These are phyloP conservation scores for Blastocystis sp. DNA, from an alignment of 352 stramenopile species.

Conservation along the genomic window DNA sequence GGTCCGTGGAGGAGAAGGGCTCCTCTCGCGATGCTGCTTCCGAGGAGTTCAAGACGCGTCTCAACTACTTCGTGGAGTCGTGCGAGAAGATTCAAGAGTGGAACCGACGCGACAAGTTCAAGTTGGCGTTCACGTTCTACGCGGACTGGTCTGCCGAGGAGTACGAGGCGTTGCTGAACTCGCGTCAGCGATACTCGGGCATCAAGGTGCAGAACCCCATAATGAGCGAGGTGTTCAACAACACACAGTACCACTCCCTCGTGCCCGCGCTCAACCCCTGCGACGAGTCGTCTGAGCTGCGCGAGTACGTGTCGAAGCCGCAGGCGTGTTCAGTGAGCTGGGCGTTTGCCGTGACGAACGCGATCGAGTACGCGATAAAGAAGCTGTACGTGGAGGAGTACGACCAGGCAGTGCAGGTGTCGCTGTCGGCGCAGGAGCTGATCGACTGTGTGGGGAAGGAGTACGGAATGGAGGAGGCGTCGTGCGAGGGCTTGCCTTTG, in stretches of 20 bases:
- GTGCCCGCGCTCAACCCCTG: neutral
- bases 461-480: neutral
- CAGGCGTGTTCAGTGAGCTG: conserved; percentile 14
- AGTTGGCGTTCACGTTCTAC: conserved; percentile 36
- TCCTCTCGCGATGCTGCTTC: conserved; percentile 20
- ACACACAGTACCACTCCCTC: neutral
- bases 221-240: neutral
- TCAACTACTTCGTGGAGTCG: conserved; percentile 37
- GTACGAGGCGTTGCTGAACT: neutral
- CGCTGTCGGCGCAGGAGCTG: conserved; percentile 25
- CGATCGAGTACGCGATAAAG: conserved; percentile 34
- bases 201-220: neutral
- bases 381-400: conserved; percentile 23
- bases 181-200: neutral
- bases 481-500: neutral
- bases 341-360: conserved; percentile 13
- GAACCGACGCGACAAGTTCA: conserved; percentile 1
- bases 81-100: conserved; percentile 60
- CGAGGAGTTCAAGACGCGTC: conserved; percentile 29
- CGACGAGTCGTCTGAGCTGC: neutral
- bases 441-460: conserved; percentile 22
- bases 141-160: conserved; percentile 23
- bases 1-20: neutral
- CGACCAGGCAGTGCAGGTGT: conserved; percentile 20
- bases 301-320: neutral